Base-by-base conservation (phyloP, 768 basidiomycete genomes). In the Multifurca ochricompacta region DNA sequence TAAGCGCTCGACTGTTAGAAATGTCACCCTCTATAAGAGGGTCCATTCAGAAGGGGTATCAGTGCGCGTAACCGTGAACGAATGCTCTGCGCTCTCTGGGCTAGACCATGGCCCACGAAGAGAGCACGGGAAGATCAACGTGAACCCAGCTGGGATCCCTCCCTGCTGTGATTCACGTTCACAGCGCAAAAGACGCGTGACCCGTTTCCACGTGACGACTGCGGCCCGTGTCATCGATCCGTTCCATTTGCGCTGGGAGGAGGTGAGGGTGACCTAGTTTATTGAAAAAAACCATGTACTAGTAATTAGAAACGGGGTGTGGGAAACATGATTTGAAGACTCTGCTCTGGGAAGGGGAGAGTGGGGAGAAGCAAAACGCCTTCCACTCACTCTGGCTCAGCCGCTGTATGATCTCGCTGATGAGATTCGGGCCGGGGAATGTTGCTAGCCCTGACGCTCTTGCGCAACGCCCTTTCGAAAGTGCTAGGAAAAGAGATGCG, bases 191-290 rank as follows among this genome's bases (percentile, higher is more conserved):
- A 35, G 16, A 18, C 32, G 19, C 19, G 41, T 37, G 9, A 19
- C 28, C 6, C 54, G 54, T 8, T 49, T 54, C 54, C 47, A 43
- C 6, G 8, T 25, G 21, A 44, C 31, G 40, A 54, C 32, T 16
- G 28, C 18, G 8, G n/a, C 31, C 0, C 53, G 47, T 11, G 8
- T 36, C 10, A 48, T 40, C 3, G 48, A 43, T 9, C 27, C 28
- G 14, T 44, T 42, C 16, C 16, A 30, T 23, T 19, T 48, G 7
- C 18, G 14, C 3, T 9, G 46, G 14, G 40, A 10, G 37, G 36
- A 31, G 30, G 35, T 27, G 10, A 36, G 8, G 34, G 39, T 27
- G 40, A 25, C 32, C 39, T 48, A 16, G 9, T n/a, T 6, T 10
- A 32, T 2, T 2, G 14, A n/a, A n/a, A n/a, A n/a, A n/a, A n/a